Evolutionary conservation across 768 basidiomycete genomes (phyloP), one percentile per base, ranked within the genome.

Genomic region (Mycena floridula): DNA sequence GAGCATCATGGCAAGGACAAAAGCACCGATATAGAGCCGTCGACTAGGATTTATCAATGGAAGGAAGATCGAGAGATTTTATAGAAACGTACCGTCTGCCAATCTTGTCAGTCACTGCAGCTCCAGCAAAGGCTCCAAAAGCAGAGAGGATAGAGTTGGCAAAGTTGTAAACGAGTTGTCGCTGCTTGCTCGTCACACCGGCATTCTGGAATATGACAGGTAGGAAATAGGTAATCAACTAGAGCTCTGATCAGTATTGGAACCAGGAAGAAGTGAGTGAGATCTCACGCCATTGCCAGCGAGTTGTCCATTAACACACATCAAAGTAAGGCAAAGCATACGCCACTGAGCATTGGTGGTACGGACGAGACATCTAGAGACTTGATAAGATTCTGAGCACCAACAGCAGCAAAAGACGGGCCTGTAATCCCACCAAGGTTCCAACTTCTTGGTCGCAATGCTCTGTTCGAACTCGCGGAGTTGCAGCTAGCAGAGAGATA

Each of bases 201-300:
- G 57, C 57, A 26, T 59, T 59, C 40, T 48, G 21, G 21, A 59
- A 42, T 45, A 59, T 49, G 22, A 56, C 51, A 23, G 57, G 47
- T 1, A 59, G 46, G 43, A 52, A 59, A 42, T 58, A 58, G 18
- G 57, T 59, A 42, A 59, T 57, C 30, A 59, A 40, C 54, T 56
- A 30, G 20, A 7, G 24, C 5, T 42, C 35, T 28, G 30, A 1
- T 9, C 12, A 30, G 8, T 13, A 43, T 23, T 11, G 16, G 37
- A 3, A n/a, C 23, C 20, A 15, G 22, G 13, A 50, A 16, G 9
- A 24, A 25, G 11, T 16, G 24, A 2, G 9, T 22, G 22, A 44
- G 20, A 3, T 48, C 54, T 21, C 27, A 56, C 53, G 16, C 57
- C 57, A 38, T 59, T 59, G 7, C 57, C 57, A 4, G 57, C 57